Evolutionary conservation across 2,329 filamentous ascomycete genomes (phyloP).

Genomic region (Penicillium italicum): DNA sequence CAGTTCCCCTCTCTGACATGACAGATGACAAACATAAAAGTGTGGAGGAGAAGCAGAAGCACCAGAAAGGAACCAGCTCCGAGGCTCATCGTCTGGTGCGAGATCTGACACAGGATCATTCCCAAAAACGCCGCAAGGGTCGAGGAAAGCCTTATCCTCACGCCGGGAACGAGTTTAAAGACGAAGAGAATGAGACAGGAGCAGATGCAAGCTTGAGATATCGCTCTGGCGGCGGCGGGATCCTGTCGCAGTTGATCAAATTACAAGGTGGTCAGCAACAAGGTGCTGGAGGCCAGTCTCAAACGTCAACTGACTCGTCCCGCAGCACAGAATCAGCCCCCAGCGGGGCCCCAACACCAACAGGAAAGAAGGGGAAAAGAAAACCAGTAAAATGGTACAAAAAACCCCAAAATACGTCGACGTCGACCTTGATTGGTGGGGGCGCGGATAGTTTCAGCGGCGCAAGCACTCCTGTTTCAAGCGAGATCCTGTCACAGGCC

Average conservation of each 20-base stretch:
- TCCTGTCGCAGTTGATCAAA: slow-evolving; percentile 33
- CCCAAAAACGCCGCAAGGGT: slow-evolving; percentile 17
- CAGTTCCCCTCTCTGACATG: slow-evolving; percentile 24
- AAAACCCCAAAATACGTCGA: slow-evolving; percentile 25
- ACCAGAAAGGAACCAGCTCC: slow-evolving; percentile 25
- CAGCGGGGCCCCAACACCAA: slow-evolving; percentile 5
- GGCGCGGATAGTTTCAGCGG: slow-evolving; percentile 22
- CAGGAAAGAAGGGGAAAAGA: slow-evolving; percentile 18
- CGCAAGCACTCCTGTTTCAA: slow-evolving; percentile 29
- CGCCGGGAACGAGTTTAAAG: slow-evolving; percentile 9
- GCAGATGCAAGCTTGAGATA: slow-evolving; percentile 19
- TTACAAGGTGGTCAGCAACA: slow-evolving; percentile 13
- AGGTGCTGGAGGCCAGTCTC: slow-evolving; percentile 4
- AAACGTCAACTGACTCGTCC: slow-evolving; percentile 11
- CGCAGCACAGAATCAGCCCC: slow-evolving; percentile 6
- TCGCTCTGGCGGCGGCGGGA: slow-evolving; percentile 29
- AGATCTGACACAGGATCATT: slow-evolving; percentile 30
- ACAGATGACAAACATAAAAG: slow-evolving; percentile 33
- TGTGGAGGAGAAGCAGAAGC: slow-evolving; percentile 23
- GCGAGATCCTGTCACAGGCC: slow-evolving; percentile 27
- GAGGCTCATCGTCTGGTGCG: slow-evolving; percentile 35
- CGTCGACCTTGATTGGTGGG: slow-evolving; percentile 22
- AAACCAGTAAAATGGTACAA: slow-evolving; percentile 36
- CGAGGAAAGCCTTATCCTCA: slow-evolving; percentile 15
- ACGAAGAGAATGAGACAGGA: slow-evolving; percentile 7